phyloP scores from a whole-genome alignment of 2,329 filamentous ascomycete genomes.

The Ceratocystis destructans region DNA sequence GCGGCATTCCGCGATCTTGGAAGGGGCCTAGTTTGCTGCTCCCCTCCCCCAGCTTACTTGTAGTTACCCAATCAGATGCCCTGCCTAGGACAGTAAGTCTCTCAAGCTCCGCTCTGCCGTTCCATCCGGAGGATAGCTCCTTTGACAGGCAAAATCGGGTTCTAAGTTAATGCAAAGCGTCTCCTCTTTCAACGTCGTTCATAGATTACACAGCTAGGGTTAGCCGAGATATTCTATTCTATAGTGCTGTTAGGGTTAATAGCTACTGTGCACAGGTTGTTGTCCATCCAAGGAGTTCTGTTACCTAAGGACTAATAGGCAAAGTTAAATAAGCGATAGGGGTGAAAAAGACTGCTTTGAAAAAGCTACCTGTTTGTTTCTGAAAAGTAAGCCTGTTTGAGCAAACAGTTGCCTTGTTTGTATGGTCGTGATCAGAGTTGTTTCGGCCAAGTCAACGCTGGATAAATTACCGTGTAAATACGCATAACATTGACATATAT shows the following conservation, averaged over 20 bases:
- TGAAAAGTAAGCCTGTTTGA: no score
- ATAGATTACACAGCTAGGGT: conserved; percentile 2
- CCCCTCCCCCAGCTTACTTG: not conserved
- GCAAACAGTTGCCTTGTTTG: no score
- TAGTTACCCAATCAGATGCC: not conserved
- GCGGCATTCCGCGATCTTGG: not conserved
- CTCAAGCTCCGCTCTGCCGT: not conserved
- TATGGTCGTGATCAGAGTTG: no score
- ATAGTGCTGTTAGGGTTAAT: not conserved
- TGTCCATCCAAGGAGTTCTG: no score
- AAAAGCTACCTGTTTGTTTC: no score
- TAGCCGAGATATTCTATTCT: not conserved
- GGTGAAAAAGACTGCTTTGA: not conserved
- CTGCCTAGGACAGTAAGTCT: not conserved
- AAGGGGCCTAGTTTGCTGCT: not conserved
- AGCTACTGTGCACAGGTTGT: not conserved
- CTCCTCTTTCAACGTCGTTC: conserved; percentile 14
- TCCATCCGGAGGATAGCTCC: not conserved
- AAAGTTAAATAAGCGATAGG: not conserved
- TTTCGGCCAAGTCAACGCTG: no score
- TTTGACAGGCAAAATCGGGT: not conserved
- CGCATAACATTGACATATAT: not conserved
- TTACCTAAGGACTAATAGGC: not conserved
- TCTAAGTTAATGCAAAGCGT: not conserved
- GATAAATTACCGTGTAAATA: no score